Evolutionary conservation across 176 grass and related monocot genomes (phyloP).

Genomic region (Bothriochloa decipiens): DNA sequence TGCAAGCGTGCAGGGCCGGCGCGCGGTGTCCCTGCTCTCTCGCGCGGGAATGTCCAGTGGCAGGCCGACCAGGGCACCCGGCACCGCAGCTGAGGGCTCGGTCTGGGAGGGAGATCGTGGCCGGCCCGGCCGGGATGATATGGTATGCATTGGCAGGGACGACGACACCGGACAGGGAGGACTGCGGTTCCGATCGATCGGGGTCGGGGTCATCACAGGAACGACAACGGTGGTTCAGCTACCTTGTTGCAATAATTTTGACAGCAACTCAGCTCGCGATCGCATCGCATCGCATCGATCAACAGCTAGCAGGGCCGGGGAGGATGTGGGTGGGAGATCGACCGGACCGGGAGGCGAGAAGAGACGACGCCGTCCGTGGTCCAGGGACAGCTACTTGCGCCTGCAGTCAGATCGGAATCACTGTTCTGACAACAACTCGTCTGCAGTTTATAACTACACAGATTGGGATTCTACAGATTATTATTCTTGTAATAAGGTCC

Average conservation of each 20-base stretch:
- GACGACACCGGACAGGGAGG: too few relatives aligned
- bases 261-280: background rate
- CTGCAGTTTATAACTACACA: background rate
- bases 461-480: background rate
- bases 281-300: background rate
- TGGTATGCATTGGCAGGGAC: too few relatives aligned
- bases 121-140: too few relatives aligned
- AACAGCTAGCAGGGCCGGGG: background rate
- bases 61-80: too few relatives aligned
- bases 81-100: too few relatives aligned
- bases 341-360: background rate
- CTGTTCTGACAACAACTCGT: background rate
- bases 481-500: background rate
- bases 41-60: too few relatives aligned
- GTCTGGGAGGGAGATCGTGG: too few relatives aligned
- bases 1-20: too few relatives aligned
- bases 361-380: conserved; percentile 34
- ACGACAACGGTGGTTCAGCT: background rate
- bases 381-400: conserved; percentile 26
- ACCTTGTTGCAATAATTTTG: background rate
- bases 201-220: background rate
- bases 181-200: background rate
- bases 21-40: too few relatives aligned
- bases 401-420: background rate
- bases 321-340: too few relatives aligned